phyloP scores from a whole-genome alignment of 2,329 filamentous ascomycete species.

The Phialophora macrospora region DNA sequence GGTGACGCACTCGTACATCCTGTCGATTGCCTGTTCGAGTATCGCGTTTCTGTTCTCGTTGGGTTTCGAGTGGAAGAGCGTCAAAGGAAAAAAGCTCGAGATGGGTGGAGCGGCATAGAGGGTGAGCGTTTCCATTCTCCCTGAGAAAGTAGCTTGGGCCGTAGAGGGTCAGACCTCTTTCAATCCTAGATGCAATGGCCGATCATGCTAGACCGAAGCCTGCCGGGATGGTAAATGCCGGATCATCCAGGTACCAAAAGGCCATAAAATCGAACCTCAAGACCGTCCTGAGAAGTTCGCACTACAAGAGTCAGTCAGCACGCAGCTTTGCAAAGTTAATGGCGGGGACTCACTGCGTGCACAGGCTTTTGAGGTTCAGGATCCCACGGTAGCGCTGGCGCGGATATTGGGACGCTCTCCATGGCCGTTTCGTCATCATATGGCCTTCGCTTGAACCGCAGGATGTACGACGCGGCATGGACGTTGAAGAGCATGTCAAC shows the following conservation, averaged over 20 bases:
- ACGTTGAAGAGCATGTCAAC: conserved; percentile 8
- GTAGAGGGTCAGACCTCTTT: neutral
- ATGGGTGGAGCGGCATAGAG: conserved; percentile 31
- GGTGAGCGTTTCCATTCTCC: neutral
- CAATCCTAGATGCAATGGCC: neutral
- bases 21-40: conserved; percentile 36
- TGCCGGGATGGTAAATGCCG: conserved; percentile 11
- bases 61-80: conserved; percentile 41
- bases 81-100: conserved; percentile 39
- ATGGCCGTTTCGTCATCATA: conserved; percentile 4
- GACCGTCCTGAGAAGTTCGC: conserved; percentile 11
- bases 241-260: conserved; percentile 25
- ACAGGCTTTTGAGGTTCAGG: neutral
- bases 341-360: conserved; percentile 16
- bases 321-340: neutral
- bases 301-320: conserved; percentile 1
- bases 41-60: conserved; percentile 35
- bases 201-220: conserved; percentile 5
- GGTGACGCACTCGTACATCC: conserved; percentile 36
- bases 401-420: conserved; percentile 11
- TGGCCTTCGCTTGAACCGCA: conserved; percentile 18
- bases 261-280: conserved; percentile 27
- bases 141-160: neutral
- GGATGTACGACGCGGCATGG: neutral
- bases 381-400: conserved; percentile 12